phyloP scores from a whole-genome alignment of 2,329 filamentous ascomycete species.

The Pseudogymnoascus sp. region DNA sequence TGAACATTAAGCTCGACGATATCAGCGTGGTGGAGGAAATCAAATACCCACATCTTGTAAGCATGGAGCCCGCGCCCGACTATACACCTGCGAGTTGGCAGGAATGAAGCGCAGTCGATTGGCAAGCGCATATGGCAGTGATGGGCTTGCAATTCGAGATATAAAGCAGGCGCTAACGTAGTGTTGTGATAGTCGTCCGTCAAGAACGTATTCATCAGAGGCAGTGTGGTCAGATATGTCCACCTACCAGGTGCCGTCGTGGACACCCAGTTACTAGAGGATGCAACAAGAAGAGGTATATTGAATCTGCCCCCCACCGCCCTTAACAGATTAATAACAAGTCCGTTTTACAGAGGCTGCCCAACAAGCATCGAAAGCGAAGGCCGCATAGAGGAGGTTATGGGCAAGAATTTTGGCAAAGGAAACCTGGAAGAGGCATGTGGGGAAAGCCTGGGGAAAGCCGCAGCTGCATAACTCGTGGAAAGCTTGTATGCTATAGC shows the following conservation, averaged over 20 bases:
- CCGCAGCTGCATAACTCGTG: not conserved
- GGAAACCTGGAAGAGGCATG: not conserved
- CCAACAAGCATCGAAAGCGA: slow-evolving; percentile 41
- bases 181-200: slow-evolving; percentile 50
- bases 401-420: not conserved
- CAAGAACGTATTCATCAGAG: slow-evolving; percentile 70
- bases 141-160: not conserved
- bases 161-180: not conserved
- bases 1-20: slow-evolving; percentile 98
- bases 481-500: not conserved
- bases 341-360: slow-evolving; percentile 37
- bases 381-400: slow-evolving; percentile 17
- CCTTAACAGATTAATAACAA: slow-evolving; percentile 16
- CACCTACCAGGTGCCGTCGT: slow-evolving; percentile 60
- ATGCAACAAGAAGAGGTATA: slow-evolving; percentile 59
- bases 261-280: slow-evolving; percentile 63
- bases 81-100: not conserved
- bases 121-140: not conserved
- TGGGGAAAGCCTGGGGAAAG: not conserved
- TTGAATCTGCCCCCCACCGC: slow-evolving; percentile 11
- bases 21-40: slow-evolving; percentile 87
- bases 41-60: slow-evolving; percentile 86
- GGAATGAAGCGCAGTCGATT: not conserved
- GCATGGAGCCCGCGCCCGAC: slow-evolving; percentile 20
- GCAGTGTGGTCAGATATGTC: slow-evolving; percentile 68